Evolutionary conservation across 2,329 filamentous ascomycete species (phyloP), one percentile per base, ranked within the genome.

Genomic region (Penicillium occitanis): DNA sequence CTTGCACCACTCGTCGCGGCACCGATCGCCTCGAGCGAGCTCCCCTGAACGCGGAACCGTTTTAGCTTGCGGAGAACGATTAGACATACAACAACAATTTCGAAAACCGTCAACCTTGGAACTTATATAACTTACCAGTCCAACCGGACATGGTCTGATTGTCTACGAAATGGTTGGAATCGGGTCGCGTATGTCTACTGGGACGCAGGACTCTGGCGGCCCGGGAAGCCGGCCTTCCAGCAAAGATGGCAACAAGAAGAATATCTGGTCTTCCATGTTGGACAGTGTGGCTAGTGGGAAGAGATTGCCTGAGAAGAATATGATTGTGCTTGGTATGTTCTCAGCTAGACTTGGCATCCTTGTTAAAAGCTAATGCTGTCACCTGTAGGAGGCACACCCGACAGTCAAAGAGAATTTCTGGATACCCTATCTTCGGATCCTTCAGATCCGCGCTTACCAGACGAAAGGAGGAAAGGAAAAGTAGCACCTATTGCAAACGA

Each of bases 191-290:
- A 75, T 78, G 74, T 77, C 77, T 64, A 77, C 72, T 60, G 71
- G 75, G 69, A 79, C 72, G 70, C 75, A 77, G 67, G 75, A 72
- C 70, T 73, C 72, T 66, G 75, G 73, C 63, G 71, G 73, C 60
- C 65, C 71, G 50, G 75, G 76, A 69, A 80, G 78, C 72, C 76
- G 78, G 60, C 77, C 80, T 40, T 75, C 78, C 42, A 85, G 83
- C 78, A 89, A 91, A 72, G 89, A 90, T 77, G 81, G 81, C 53
- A 80, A 82, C 69, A 93, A 92, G 81, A 92, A 91, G 80, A 92
- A 96, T 76, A 89, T 97, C 79, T 97, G 94, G 94, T 93, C 91
- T 68, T 93, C 92, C 53, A 92, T 97, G 90, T 85, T 97, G 71
- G 92, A 96, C 78, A 90, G 88, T 63, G 93, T 95, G 71, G 92